Base-by-base conservation (phyloP, 495 filamentous ascomycete genomes). In the Pseudomonodictys pantanalensis region DNA sequence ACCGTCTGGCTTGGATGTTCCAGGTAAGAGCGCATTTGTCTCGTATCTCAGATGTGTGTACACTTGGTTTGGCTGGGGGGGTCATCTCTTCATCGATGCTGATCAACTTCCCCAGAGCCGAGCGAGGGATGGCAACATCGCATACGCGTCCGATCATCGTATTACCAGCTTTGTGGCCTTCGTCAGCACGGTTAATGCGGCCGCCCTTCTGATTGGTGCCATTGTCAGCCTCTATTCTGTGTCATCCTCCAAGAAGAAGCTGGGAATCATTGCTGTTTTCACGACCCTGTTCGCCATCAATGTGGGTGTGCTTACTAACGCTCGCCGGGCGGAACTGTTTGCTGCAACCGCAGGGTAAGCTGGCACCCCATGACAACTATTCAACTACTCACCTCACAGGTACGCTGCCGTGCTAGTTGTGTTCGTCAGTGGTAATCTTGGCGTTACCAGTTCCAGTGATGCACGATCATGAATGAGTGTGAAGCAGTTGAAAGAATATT, bases 341-440 rank as follows among this genome's bases (percentile, higher is more conserved):
- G 52, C 39, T 3, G 39, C 52, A 22, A 46, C 8, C 33, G 52
- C 52, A 11, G 52, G 39, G 52, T 56, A 47, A 29, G 52, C 30
- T 32, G 4, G 20, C 51, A 20, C 51, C 2, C 18, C 15, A 17
- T 3, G 20, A 22, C 5, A 24, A 49, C 23, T 29, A 5, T 43
- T 7, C 15, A 25, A 4, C 43, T 30, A 43, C 25, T 7, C 23
- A 15, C 30, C 25, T 22, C 12, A 54, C 23, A 54, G 51, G n/a
- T 54, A 54, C 20, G 51, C 51, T 6, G 51, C 51, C 18, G 51
- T 54, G 20, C 35, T 54, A 7, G 51, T 52, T 9, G 48, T 52
- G 7, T 52, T 52, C 23, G 48, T 52, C 3, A 52, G 48, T 23
- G 48, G 48, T 3, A 52, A 52, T 22, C 48, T 52, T 4, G 48